Evolutionary conservation across 2,329 filamentous ascomycete genomes (phyloP).

Genomic region (Arthrobotrys sinensis): DNA sequence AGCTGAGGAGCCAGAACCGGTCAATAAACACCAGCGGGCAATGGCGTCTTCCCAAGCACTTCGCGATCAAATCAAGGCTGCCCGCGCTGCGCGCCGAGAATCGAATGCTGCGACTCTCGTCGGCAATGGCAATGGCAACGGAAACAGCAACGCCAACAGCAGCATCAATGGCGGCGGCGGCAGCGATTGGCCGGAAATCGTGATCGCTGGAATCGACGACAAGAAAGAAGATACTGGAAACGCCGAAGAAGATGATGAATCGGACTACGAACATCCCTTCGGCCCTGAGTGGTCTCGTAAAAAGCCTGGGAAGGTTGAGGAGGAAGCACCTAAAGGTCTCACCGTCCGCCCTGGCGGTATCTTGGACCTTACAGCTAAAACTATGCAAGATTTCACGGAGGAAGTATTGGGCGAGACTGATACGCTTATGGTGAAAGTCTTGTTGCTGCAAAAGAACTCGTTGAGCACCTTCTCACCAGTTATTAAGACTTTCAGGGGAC

Average conservation of each 20-base stretch:
- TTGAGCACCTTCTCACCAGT: slow-evolving; percentile 78
- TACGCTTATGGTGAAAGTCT: slow-evolving; percentile 71
- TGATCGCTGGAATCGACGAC: slow-evolving; percentile 63
- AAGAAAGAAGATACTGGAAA: slow-evolving; percentile 26
- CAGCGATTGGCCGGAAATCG: slow-evolving; percentile 75
- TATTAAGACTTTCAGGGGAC: slow-evolving; percentile 78
- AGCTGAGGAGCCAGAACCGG: slow-evolving; percentile 9
- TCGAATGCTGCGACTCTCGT: slow-evolving; percentile 64
- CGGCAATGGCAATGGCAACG: slow-evolving; percentile 77
- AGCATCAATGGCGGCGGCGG: slow-evolving; percentile 70
- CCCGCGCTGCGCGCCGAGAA: slow-evolving; percentile 79
- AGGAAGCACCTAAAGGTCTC: slow-evolving; percentile 62
- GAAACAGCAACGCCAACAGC: slow-evolving; percentile 76
- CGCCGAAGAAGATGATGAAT: slow-evolving; percentile 24
- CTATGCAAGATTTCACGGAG: slow-evolving; percentile 72
- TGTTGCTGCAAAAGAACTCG: slow-evolving; percentile 84
- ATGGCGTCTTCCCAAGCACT: slow-evolving; percentile 70
- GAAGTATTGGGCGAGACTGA: slow-evolving; percentile 68
- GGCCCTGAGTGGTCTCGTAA: slow-evolving; percentile 17
- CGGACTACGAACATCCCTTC: slow-evolving; percentile 60
- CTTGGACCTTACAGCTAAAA: slow-evolving; percentile 79
- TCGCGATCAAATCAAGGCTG: slow-evolving; percentile 91
- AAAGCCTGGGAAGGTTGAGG: not conserved
- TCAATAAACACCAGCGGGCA: slow-evolving; percentile 53
- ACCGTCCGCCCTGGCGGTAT: slow-evolving; percentile 74